These are phyloP conservation scores for Saururus chinensis DNA, from an alignment of 164 flowering plant genomes.

Conservation along the genomic window DNA sequence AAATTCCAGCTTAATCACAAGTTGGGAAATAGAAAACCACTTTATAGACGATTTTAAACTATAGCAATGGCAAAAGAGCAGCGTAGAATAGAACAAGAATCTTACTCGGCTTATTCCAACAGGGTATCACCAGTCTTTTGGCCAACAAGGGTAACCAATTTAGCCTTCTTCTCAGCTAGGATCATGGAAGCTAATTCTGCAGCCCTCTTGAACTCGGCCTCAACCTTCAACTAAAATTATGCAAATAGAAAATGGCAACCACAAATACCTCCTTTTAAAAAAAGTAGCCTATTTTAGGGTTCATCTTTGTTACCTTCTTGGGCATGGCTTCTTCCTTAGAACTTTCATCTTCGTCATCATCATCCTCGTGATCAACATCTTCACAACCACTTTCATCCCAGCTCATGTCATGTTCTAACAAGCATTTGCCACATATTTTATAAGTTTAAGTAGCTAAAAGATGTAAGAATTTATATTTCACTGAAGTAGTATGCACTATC, in stretches of 20 bases:
- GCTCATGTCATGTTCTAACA: conserved; percentile 10
- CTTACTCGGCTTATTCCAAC: too few species aligned
- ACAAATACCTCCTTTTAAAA: too few species aligned
- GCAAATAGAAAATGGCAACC: not conserved
- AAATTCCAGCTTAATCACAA: too few species aligned
- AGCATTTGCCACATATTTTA: not conserved
- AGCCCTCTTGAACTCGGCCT: conserved; percentile 44
- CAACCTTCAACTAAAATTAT: not conserved
- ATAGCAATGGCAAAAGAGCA: too few species aligned
- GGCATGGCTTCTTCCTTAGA: conserved; percentile 41
- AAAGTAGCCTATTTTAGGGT: too few species aligned
- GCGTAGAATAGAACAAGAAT: too few species aligned
- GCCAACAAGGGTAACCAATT: conserved; percentile 40
- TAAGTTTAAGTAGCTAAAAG: not conserved
- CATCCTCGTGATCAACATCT: conserved; percentile 25
- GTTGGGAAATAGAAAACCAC: too few species aligned
- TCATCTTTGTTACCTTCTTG: conserved; percentile 28
- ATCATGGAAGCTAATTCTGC: conserved; percentile 34
- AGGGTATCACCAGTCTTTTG: conserved; percentile 43
- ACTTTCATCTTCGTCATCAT: conserved; percentile 14
- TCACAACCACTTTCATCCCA: conserved; percentile 15
- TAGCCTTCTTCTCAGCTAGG: too few species aligned
- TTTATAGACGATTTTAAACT: too few species aligned
- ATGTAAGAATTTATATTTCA: too few species aligned
- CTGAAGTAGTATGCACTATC: too few species aligned